These are phyloP conservation scores for Jacaranda copaia DNA, from an alignment of 257 asterid species.

Conservation along the genomic window DNA sequence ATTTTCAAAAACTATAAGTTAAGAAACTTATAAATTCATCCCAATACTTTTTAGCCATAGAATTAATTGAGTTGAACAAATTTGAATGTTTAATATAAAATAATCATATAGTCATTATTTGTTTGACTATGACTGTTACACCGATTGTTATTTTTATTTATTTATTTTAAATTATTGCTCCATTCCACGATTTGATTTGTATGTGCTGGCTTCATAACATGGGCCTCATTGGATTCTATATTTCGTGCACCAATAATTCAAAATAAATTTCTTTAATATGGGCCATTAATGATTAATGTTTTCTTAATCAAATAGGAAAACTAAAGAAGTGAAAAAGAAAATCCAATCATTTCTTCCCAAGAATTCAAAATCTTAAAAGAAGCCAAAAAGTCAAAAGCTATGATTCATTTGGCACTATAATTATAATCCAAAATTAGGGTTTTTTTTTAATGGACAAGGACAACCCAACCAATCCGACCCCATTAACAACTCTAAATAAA, in stretches of 20 bases:
- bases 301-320: conserved; percentile 10
- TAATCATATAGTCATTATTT: too few relatives aligned
- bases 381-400: conserved; percentile 37
- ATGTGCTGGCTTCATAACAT: neutral
- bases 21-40: too few relatives aligned
- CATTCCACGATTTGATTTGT: too few relatives aligned
- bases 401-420: conserved; percentile 32
- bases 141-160: neutral
- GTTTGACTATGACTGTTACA: too few relatives aligned
- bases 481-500: conserved; percentile 5
- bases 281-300: neutral
- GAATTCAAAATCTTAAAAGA: conserved; percentile 12
- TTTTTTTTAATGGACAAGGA: conserved; percentile 42
- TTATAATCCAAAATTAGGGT: conserved; percentile 11
- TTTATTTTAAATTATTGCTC: neutral
- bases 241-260: conserved; percentile 1
- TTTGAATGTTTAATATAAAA: too few relatives aligned
- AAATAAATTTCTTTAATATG: neutral
- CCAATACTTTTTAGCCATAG: too few relatives aligned
- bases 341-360: neutral
- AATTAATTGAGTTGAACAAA: too few relatives aligned
- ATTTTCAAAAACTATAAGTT: too few relatives aligned
- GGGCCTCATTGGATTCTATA: conserved; percentile 28
- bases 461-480: conserved; percentile 45
- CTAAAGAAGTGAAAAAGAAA: neutral